Conservation (phyloP, 129 eudicot genomes). For the Deinandra increscens region DNA sequence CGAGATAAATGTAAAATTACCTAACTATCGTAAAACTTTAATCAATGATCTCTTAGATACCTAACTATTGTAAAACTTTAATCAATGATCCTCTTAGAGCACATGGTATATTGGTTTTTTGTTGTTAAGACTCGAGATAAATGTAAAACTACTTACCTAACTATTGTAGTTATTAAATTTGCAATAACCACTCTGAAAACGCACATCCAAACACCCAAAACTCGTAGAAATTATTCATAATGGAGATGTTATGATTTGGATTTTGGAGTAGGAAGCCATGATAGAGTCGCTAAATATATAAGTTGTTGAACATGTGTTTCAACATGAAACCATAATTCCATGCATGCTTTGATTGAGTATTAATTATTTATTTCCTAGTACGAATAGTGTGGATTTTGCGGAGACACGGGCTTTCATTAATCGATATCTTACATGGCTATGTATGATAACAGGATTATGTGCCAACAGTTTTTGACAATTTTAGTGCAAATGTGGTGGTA, state of each 20-base stretch:
- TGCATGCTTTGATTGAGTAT: neutral
- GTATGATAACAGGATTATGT: constrained; percentile 52
- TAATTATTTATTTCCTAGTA: neutral
- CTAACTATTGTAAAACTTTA: too few species aligned
- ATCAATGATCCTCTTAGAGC: too few species aligned
- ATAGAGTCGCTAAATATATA: too few species aligned
- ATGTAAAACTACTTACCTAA: too few species aligned
- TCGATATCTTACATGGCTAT: neutral
- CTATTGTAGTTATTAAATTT: too few species aligned
- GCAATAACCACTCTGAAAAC: too few species aligned
- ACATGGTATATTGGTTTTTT: neutral
- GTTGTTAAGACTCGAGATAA: too few species aligned
- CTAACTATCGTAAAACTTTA: too few species aligned
- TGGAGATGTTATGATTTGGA: neutral
- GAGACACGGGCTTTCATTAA: neutral
- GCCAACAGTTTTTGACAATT: constrained; percentile 73
- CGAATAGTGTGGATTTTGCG: neutral
- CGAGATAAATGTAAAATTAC: neutral
- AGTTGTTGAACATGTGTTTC: neutral
- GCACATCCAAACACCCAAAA: too few species aligned
- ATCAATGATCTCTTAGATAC: too few species aligned
- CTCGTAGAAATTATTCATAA: too few species aligned
- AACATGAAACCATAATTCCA: neutral
- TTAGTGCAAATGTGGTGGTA: constrained; percentile 67
- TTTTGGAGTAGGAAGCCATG: neutral